These are phyloP conservation scores for Penicillium verrucosum DNA, from an alignment of 2,329 filamentous ascomycete genomes.

Conservation along the genomic window DNA sequence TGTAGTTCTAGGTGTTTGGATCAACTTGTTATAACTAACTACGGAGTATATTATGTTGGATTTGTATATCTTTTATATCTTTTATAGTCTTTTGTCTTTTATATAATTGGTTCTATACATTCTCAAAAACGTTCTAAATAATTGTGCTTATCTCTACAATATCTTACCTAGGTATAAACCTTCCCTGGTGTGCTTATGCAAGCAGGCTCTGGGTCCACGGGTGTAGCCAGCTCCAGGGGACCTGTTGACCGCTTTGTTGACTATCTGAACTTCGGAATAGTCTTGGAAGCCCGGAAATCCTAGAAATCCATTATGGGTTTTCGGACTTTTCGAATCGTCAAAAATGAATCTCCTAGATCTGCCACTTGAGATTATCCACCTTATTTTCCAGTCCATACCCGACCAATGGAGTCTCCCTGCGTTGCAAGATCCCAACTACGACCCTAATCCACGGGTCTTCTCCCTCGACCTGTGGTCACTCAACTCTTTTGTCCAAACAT, in stretches of 20 bases:
- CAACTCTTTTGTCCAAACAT: not conserved
- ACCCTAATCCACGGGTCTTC: not conserved
- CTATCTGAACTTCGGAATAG: too few relatives aligned
- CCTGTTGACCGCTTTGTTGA: not conserved
- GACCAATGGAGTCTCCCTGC: not conserved
- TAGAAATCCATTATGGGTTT: not conserved
- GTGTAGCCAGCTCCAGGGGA: too few relatives aligned
- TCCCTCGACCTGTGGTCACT: not conserved
- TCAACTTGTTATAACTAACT: not conserved
- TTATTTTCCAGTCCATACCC: not conserved
- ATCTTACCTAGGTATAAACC: too few relatives aligned
- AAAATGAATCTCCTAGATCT: not conserved
- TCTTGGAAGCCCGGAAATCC: too few relatives aligned
- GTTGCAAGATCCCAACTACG: not conserved
- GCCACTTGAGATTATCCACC: not conserved
- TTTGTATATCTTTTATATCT: too few relatives aligned
- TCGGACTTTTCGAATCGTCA: not conserved
- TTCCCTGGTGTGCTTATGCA: too few relatives aligned
- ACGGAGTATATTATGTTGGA: too few relatives aligned
- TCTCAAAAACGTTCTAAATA: too few relatives aligned
- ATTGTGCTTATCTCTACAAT: too few relatives aligned
- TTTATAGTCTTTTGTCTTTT: too few relatives aligned
- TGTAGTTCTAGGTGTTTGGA: constrained; percentile 2
- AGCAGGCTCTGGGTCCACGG: too few relatives aligned
- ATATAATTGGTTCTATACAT: too few relatives aligned